phyloP scores from a whole-genome alignment of 129 eudicot species.

The Helianthus annuus region HanXRQr2.0-SUNRISE NC_035449.2:139020149-139020648 shows the following conservation, averaged over 20 bases:
- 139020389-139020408: slow-evolving; percentile 54
- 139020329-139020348: background rate
- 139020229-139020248: slow-evolving; percentile 70
- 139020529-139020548: slow-evolving; percentile 51
- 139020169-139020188: slow-evolving; percentile 51
- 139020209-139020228: slow-evolving; percentile 82
- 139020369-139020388: slow-evolving; percentile 75
- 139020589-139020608: slow-evolving; percentile 87
- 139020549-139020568: slow-evolving; percentile 70
- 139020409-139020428: background rate
- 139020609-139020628: slow-evolving; percentile 92
- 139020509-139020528: slow-evolving; percentile 1
- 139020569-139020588: slow-evolving; percentile 65
- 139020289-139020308: background rate
- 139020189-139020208: slow-evolving; percentile 90
- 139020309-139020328: too few relatives aligned
- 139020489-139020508: background rate
- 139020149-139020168: background rate
- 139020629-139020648: slow-evolving; percentile 44
- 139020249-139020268: slow-evolving; percentile 84
- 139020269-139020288: slow-evolving; percentile 13
- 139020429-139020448: slow-evolving; percentile 1
- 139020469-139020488: background rate
- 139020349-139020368: slow-evolving; percentile 92
- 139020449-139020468: background rate